Conservation (phyloP, 2,329 filamentous ascomycete species). For the Coniochaeta sp. region DNA sequence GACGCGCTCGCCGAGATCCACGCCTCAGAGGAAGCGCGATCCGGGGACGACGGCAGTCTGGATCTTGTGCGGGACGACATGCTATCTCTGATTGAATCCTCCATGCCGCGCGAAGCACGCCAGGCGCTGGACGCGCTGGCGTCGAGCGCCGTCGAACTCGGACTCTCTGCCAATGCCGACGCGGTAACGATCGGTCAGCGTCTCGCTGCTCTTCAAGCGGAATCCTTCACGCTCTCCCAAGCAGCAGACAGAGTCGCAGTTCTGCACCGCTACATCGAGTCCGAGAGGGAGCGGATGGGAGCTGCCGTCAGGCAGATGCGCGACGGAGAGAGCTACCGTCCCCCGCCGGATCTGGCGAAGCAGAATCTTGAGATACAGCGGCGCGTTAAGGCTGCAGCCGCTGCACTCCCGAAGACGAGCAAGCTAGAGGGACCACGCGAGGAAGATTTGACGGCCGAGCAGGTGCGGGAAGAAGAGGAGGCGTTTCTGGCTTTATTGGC, state of each 20-base stretch:
- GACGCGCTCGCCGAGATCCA: conserved; percentile 48
- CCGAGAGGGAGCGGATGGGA: conserved; percentile 35
- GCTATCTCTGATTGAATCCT: conserved; percentile 44
- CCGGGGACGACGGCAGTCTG: background rate
- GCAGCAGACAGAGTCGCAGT: conserved; percentile 43
- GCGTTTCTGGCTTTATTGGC: conserved; percentile 50
- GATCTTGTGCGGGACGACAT: conserved; percentile 28
- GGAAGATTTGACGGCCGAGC: conserved; percentile 41
- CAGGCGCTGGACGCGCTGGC: conserved; percentile 53
- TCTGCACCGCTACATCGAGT: conserved; percentile 49
- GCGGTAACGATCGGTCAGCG: conserved; percentile 41
- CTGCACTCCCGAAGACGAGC: conserved; percentile 61
- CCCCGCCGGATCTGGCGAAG: conserved; percentile 51
- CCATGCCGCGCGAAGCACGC: conserved; percentile 46
- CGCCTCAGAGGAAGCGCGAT: conserved; percentile 25
- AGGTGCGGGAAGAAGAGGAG: conserved; percentile 51
- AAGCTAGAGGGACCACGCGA: conserved; percentile 28
- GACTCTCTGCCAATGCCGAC: conserved; percentile 34
- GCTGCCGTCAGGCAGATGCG: conserved; percentile 34
- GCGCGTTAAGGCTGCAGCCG: conserved; percentile 57
- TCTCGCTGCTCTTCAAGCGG: conserved; percentile 49
- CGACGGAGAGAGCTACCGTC: conserved; percentile 38
- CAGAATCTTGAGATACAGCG: conserved; percentile 70
- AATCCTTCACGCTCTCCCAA: conserved; percentile 48
- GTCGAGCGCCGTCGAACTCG: conserved; percentile 39